phyloP scores from a whole-genome alignment of 2,329 filamentous ascomycete species.

The Hirsutella minnesotensis region DNA sequence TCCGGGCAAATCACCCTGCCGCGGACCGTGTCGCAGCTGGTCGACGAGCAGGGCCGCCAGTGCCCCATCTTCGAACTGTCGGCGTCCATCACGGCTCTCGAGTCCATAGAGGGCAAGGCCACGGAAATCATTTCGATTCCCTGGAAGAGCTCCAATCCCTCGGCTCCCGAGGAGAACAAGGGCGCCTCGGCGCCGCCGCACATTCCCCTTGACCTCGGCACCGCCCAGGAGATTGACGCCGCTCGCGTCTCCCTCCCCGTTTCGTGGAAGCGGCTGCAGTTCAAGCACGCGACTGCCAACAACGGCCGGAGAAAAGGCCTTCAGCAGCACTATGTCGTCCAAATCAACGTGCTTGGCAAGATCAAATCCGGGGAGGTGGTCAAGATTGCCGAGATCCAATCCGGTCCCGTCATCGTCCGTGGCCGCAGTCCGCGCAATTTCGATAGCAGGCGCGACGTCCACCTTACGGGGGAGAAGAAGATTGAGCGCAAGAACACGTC shows the following conservation, averaged over 20 bases:
- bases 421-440: conserved; percentile 91
- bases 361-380: conserved; percentile 55
- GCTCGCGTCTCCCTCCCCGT: conserved; percentile 72
- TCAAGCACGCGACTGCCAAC: conserved; percentile 92
- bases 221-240: conserved; percentile 61
- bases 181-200: conserved; percentile 38
- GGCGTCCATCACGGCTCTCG: conserved; percentile 71
- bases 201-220: conserved; percentile 40
- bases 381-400: conserved; percentile 73
- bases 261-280: conserved; percentile 88
- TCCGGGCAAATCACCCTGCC: conserved; percentile 77
- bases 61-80: conserved; percentile 68
- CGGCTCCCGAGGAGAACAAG: conserved; percentile 37
- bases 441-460: conserved; percentile 77
- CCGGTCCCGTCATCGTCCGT: conserved; percentile 88
- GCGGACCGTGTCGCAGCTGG: conserved; percentile 54
- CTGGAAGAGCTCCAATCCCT: conserved; percentile 69
- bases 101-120: conserved; percentile 82
- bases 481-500: conserved; percentile 31
- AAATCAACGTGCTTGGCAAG: conserved; percentile 72
- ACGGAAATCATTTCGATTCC: conserved; percentile 95
- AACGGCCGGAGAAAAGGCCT: conserved; percentile 89
- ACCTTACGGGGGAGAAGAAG: conserved; percentile 47
- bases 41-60: conserved; percentile 64
- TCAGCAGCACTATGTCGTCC: conserved; percentile 88